These are phyloP conservation scores for Aspergillus sp. DNA, from an alignment of 2,329 filamentous ascomycete genomes.

Conservation along the genomic window DNA sequence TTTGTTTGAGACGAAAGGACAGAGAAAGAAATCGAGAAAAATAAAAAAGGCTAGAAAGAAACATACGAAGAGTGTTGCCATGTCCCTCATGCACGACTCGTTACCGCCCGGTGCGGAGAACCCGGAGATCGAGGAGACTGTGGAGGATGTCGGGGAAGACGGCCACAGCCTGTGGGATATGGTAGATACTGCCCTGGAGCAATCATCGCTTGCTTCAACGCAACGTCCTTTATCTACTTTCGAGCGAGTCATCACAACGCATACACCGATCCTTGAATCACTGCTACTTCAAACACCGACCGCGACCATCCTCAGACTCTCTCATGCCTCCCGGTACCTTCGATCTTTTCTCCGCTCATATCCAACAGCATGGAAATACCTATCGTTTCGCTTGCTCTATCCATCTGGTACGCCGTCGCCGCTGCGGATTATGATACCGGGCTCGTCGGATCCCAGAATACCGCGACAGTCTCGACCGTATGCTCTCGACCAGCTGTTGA, in stretches of 20 bases:
- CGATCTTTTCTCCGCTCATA: conserved; percentile 56
- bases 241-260: conserved; percentile 56
- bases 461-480: conserved; percentile 57
- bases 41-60: background rate
- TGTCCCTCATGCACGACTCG: conserved; percentile 16
- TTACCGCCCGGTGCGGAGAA: conserved; percentile 8
- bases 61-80: background rate
- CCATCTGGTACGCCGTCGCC: conserved; percentile 37
- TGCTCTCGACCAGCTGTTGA: conserved; percentile 58
- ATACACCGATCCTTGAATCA: conserved; percentile 59
- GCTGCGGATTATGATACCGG: conserved; percentile 34
- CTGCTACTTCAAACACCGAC: conserved; percentile 59
- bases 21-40: background rate
- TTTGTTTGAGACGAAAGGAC: conserved; percentile 9
- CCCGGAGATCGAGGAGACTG: conserved; percentile 12
- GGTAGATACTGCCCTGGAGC: conserved; percentile 27
- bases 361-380: conserved; percentile 60
- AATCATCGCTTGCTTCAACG: conserved; percentile 19
- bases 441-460: conserved; percentile 30
- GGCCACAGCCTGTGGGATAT: conserved; percentile 19
- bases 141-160: conserved; percentile 11
- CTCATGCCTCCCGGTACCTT: conserved; percentile 58
- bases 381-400: conserved; percentile 56
- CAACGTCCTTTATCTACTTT: conserved; percentile 46
- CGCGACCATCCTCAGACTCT: conserved; percentile 56